A percentile compares a stretch with the other conserved stretches of the same genome.
Evolutionary conservation across 2,329 filamentous ascomycete genomes (phyloP).

Genomic region (Tolypocladium nubicola): DNA sequence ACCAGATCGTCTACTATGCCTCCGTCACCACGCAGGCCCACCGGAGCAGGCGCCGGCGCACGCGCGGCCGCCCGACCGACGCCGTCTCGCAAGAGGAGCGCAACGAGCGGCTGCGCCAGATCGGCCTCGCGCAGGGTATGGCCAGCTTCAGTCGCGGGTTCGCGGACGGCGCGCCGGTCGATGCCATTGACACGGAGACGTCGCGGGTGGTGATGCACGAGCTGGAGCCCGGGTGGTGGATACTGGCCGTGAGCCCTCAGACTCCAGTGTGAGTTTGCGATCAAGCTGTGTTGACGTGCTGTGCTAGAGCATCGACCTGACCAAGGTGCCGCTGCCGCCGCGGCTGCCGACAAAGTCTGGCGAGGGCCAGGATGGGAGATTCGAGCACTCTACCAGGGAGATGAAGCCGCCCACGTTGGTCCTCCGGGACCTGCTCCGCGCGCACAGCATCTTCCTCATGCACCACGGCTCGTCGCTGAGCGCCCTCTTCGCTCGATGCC

Average conservation of each 20-base stretch:
- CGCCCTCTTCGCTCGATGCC: conserved; percentile 53
- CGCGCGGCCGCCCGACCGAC: conserved; percentile 30
- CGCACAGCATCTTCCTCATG: conserved; percentile 74
- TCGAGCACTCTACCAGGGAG: conserved; percentile 84
- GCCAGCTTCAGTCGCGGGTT: conserved; percentile 87
- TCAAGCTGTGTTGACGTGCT: conserved; percentile 1
- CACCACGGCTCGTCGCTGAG: conserved; percentile 73
- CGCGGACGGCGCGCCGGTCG: conserved; percentile 63
- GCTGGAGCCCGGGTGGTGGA: conserved; percentile 89
- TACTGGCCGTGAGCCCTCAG: conserved; percentile 62
- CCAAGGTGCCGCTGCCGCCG: conserved; percentile 54
- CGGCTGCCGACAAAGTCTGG: conserved; percentile 31
- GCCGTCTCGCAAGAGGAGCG: conserved; percentile 50
- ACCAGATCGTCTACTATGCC: conserved; percentile 92
- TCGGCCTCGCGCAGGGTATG: conserved; percentile 95
- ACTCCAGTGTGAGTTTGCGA: not conserved
- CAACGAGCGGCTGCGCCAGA: conserved; percentile 82
- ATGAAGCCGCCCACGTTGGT: conserved; percentile 74
- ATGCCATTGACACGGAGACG: conserved; percentile 86
- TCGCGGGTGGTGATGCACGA: conserved; percentile 76
- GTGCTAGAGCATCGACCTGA: conserved; percentile 56
- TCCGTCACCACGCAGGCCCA: conserved; percentile 39
- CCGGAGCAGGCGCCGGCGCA: conserved; percentile 29
- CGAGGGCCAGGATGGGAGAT: conserved; percentile 29
- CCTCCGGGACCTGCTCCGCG: conserved; percentile 69